Percentiles rank a stretch among this genome's conserved stretches.
Evolutionary conservation across 148 eudicot genomes (phyloP).

Genomic region (Selenicereus undatus): DNA sequence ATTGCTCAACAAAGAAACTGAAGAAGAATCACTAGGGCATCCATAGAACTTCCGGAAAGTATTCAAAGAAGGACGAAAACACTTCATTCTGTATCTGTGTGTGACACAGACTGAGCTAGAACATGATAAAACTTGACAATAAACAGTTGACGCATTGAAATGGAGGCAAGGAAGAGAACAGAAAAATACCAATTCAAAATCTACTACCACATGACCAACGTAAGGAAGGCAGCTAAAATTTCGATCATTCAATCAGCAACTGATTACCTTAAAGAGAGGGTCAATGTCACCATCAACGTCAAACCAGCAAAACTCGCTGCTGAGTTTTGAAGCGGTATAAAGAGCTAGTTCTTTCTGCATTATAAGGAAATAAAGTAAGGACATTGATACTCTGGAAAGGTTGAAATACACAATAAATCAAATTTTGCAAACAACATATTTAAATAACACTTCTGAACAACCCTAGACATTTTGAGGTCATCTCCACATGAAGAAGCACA

Average conservation of each 20-base stretch:
- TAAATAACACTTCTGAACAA: not conserved
- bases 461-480: not conserved
- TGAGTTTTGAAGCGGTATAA: conserved; percentile 88
- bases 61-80: not conserved
- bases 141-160: not conserved
- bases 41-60: not conserved
- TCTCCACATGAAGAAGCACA: conserved; percentile 1
- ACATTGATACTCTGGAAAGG: not conserved
- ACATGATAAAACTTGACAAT: not conserved
- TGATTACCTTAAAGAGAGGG: conserved; percentile 89
- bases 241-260: not conserved
- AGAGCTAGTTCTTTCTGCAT: conserved; percentile 95
- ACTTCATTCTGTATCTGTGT: not conserved
- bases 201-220: not conserved
- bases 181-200: not conserved
- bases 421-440: not conserved
- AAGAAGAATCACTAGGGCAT: not conserved
- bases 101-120: not conserved
- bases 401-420: not conserved
- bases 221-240: not conserved
- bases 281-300: conserved; percentile 91
- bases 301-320: conserved; percentile 83
- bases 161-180: not conserved
- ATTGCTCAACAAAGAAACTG: not conserved
- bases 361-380: not conserved